phyloP scores from a whole-genome alignment of 2,329 filamentous ascomycete genomes.

The Colletotrichum musicola region DNA sequence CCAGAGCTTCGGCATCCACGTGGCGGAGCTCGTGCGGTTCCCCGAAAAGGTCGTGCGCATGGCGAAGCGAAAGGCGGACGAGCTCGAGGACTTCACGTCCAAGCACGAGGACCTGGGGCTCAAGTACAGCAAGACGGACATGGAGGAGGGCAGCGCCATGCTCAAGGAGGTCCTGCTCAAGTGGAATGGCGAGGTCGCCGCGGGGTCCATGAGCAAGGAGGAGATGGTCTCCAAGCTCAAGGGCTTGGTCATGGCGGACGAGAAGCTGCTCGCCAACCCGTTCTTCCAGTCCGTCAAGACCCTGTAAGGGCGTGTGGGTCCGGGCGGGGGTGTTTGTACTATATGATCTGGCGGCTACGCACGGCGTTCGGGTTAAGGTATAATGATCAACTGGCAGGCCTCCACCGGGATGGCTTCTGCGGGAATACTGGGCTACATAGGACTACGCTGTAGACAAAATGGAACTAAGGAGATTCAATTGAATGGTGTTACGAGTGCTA shows the following conservation, averaged over 20 bases:
- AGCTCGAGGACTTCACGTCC: conserved; percentile 93
- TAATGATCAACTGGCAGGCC: conserved; percentile 8
- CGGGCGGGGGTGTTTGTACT: neutral
- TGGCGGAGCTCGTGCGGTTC: conserved; percentile 95
- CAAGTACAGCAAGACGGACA: conserved; percentile 83
- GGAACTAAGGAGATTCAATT: neutral
- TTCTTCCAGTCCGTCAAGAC: conserved; percentile 78
- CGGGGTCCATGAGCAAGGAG: conserved; percentile 72
- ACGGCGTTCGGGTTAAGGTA: conserved; percentile 20
- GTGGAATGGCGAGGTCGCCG: conserved; percentile 85
- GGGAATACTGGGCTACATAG: neutral
- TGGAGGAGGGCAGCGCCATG: conserved; percentile 87
- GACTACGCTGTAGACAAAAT: neutral
- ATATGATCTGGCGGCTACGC: neutral
- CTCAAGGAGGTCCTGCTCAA: conserved; percentile 85
- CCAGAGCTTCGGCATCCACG: conserved; percentile 98
- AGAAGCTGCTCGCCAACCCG: conserved; percentile 72
- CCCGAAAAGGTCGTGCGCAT: conserved; percentile 97
- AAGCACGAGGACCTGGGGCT: conserved; percentile 75
- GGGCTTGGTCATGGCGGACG: conserved; percentile 81
- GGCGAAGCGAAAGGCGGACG: conserved; percentile 99
- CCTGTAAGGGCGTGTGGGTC: conserved; percentile 51
- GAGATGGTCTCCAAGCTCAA: conserved; percentile 84
- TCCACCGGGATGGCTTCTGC: neutral
- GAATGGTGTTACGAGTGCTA: neutral